These are phyloP conservation scores for Colletotrichum simmondsii DNA, from an alignment of 2,329 filamentous ascomycete genomes.

Conservation along the genomic window DNA sequence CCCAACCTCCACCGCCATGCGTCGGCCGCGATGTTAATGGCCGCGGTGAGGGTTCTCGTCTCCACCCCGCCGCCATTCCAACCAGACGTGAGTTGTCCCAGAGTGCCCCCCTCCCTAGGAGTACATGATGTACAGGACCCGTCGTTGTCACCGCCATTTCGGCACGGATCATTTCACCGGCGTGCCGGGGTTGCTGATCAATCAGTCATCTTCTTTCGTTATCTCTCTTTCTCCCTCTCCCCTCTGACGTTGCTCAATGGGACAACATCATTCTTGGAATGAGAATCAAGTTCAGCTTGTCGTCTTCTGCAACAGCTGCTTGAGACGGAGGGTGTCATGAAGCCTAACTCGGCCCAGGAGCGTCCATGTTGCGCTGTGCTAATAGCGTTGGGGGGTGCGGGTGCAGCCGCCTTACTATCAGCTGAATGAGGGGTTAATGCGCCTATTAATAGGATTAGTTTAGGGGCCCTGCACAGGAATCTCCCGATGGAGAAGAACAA, in stretches of 20 bases:
- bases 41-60: slow-evolving; percentile 16
- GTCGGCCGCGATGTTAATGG: slow-evolving; percentile 30
- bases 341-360: not conserved
- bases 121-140: slow-evolving; percentile 23
- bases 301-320: not conserved
- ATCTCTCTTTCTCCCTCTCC: not conserved
- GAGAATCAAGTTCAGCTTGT: not conserved
- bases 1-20: slow-evolving; percentile 36
- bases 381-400: slow-evolving; percentile 10
- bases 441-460: slow-evolving; percentile 24
- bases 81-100: slow-evolving; percentile 31
- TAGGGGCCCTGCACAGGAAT: slow-evolving; percentile 5
- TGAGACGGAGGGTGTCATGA: not conserved
- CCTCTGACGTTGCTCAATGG: not conserved
- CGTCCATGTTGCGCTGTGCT: not conserved
- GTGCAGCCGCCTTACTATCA: slow-evolving; percentile 16
- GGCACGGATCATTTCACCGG: slow-evolving; percentile 32
- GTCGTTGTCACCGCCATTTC: slow-evolving; percentile 33
- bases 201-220: slow-evolving; percentile 9
- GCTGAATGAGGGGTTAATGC: slow-evolving; percentile 26
- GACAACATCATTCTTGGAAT: not conserved
- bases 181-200: slow-evolving; percentile 27
- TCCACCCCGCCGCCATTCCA: slow-evolving; percentile 28
- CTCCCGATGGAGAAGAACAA: slow-evolving; percentile 7
- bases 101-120: slow-evolving; percentile 10